phyloP scores from a whole-genome alignment of 208 protist genomes.

The Leishmania tropica region DNA sequence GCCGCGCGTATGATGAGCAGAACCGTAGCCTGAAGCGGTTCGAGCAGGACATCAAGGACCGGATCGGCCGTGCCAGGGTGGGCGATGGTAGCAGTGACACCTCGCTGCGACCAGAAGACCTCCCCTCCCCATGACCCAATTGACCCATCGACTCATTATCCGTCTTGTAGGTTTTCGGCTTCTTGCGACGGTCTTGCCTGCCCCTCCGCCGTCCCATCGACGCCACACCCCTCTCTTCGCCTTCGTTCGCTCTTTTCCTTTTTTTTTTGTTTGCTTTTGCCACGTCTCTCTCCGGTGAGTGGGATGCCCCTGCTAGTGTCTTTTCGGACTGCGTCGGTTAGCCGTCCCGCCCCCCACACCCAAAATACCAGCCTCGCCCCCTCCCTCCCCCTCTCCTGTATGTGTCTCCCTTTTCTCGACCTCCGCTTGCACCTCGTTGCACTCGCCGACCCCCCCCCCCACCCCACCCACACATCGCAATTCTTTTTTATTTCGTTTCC shows the following conservation, averaged over 20 bases:
- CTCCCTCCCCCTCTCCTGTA: not conserved
- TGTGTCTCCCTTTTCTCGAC: constrained; percentile 15
- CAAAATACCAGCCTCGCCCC: not conserved
- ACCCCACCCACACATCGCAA: not conserved
- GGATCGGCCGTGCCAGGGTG: constrained; percentile 14
- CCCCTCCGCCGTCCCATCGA: not conserved
- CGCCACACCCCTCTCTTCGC: not conserved
- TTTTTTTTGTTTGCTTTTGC: constrained; percentile 9
- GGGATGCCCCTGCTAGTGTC: not conserved
- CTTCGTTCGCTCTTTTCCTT: not conserved
- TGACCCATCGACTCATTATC: not conserved
- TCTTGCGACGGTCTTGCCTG: not conserved
- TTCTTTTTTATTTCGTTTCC: not conserved
- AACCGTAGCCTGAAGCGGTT: constrained; percentile 55
- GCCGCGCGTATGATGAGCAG: constrained; percentile 57
- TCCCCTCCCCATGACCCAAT: not conserved
- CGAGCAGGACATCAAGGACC: constrained; percentile 38
- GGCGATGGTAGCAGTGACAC: constrained; percentile 7
- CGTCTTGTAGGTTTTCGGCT: not conserved
- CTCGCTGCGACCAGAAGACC: constrained; percentile 8
- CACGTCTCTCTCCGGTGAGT: not conserved
- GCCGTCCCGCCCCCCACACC: not conserved
- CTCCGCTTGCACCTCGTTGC: not conserved
- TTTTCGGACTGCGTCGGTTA: not conserved
- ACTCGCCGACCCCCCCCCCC: not conserved